phyloP scores from a whole-genome alignment of 306 rosid species.

The Acacia crassicarpa region DNA sequence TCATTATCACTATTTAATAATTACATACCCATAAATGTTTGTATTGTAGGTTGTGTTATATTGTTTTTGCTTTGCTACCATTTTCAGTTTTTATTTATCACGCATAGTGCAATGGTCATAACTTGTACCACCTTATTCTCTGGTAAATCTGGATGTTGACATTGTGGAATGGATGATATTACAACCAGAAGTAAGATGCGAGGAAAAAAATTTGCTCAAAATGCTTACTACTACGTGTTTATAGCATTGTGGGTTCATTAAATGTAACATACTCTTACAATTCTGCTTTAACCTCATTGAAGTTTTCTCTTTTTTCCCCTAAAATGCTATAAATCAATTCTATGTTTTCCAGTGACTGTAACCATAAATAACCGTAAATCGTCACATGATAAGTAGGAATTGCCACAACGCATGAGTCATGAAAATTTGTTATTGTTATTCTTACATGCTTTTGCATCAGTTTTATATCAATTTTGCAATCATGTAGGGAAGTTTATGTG shows the following conservation, averaged over 20 bases:
- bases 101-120: not conserved
- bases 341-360: conserved; percentile 7
- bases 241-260: conserved; percentile 1
- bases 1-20: not conserved
- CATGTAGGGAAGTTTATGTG: conserved; percentile 91
- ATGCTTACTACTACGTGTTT: not conserved
- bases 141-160: not conserved
- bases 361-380: not conserved
- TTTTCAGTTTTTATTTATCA: conserved; percentile 1
- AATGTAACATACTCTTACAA: conserved; percentile 7
- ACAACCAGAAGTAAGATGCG: not conserved
- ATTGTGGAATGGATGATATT: not conserved
- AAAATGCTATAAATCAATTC: conserved; percentile 21
- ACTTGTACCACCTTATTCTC: not conserved
- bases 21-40: not conserved
- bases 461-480: conserved; percentile 30
- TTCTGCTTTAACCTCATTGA: not conserved
- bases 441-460: conserved; percentile 33
- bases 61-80: not conserved
- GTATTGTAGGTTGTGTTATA: not conserved
- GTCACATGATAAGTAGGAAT: conserved; percentile 7
- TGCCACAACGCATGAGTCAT: not conserved
- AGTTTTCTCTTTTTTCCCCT: not conserved
- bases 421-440: conserved; percentile 21
- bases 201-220: not conserved